Conservation (phyloP, 257 asterid genomes). For the Leonotis leonurus region DNA sequence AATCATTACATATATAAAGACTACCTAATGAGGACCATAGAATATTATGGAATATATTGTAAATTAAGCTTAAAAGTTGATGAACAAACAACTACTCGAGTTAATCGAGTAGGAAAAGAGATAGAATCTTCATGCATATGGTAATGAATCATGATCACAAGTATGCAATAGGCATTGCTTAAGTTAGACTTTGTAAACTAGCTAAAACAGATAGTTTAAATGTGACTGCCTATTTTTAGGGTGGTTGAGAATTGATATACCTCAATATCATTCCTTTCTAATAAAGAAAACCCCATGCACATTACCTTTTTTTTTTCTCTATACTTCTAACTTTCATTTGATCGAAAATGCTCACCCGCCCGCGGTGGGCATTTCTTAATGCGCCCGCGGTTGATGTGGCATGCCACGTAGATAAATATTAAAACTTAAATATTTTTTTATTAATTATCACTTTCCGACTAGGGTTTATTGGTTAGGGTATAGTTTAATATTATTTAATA, state of each 20-base stretch:
- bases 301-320: too few species aligned
- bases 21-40: too few species aligned
- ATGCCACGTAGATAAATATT: too few species aligned
- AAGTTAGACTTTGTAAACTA: not conserved
- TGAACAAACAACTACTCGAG: not conserved
- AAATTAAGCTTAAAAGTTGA: not conserved
- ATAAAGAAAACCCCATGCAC: not conserved
- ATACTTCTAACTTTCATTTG: too few species aligned
- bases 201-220: not conserved
- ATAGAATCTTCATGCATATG: not conserved
- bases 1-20: too few species aligned
- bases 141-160: not conserved
- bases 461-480: too few species aligned
- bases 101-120: not conserved
- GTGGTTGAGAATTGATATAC: not conserved
- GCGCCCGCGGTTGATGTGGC: too few species aligned
- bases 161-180: not conserved
- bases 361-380: too few species aligned
- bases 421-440: too few species aligned
- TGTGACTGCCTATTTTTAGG: not conserved
- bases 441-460: too few species aligned
- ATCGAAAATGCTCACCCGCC: too few species aligned
- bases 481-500: too few species aligned
- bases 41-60: not conserved
- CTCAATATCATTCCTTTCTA: not conserved